These are phyloP conservation scores for Xanthoceras sorbifolium DNA, from an alignment of 345 rosid species.

Conservation along the genomic window DNA sequence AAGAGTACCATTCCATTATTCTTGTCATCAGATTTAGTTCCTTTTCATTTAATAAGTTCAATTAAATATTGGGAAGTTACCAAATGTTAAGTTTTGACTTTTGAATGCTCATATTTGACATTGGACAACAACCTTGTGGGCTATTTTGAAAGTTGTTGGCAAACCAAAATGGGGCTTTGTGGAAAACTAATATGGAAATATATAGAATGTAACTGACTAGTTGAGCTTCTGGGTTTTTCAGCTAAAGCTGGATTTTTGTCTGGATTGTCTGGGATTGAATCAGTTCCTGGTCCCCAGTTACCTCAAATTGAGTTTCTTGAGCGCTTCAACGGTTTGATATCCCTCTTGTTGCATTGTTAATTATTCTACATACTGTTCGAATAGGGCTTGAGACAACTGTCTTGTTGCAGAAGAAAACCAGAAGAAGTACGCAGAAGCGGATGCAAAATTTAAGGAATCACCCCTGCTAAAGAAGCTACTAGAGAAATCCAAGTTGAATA, in stretches of 20 bases:
- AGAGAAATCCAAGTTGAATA: slow-evolving; percentile 71
- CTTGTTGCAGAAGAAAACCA: slow-evolving; percentile 78
- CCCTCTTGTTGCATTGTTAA: not conserved
- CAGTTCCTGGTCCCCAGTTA: slow-evolving; percentile 84
- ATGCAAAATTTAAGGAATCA: slow-evolving; percentile 77
- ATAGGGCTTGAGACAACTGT: not conserved
- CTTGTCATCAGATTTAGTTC: not conserved
- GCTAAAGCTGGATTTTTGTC: slow-evolving; percentile 84
- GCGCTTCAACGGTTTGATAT: slow-evolving; percentile 63
- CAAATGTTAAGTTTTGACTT: not conserved
- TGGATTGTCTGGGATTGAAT: slow-evolving; percentile 82
- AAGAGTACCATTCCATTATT: not conserved
- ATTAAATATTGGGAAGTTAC: not conserved
- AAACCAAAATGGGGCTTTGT: not conserved
- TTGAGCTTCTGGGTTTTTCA: slow-evolving; percentile 33
- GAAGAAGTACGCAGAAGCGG: slow-evolving; percentile 81
- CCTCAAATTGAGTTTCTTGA: slow-evolving; percentile 80
- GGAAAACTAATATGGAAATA: not conserved
- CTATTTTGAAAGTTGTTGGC: no score
- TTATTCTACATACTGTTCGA: not conserved
- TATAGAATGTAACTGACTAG: not conserved
- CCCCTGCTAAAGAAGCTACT: slow-evolving; percentile 84
- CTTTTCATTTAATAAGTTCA: not conserved
- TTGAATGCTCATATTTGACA: not conserved
- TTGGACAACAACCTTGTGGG: no score